Evolutionary conservation across 2,329 filamentous ascomycete species (phyloP), one percentile per base, ranked within the genome.

Genomic region (Pseudocercospora fuligena): DNA sequence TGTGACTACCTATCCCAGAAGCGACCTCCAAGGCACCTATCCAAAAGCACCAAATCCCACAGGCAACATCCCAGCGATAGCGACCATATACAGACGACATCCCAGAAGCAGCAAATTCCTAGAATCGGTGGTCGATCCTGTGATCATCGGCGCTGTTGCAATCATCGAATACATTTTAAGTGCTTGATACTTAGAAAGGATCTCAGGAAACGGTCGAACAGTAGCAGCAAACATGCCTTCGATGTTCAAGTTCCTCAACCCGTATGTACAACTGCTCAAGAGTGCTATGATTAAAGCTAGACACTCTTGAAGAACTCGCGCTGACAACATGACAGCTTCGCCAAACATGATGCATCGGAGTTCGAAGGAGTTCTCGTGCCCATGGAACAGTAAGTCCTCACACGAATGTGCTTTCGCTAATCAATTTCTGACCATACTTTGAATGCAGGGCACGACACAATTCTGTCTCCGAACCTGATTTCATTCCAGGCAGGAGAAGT

Each of bases 321-420:
- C 19, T 46, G 40, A 51, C 31, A 21, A 21, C 16, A 19, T 43
- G n/a, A 43, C 57, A 65, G 63, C 3, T 86, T 86, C 77, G 81
- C 82, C 65, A 83, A 79, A 67, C 81, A 83, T 71, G 81, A 85
- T 69, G 79, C 82, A 56, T 79, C 79, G 29, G 81, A 85, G 64
- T 86, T 85, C 66, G 80, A 80, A n/a, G 81, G 80, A 23, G 84
- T 86, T 33, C 75, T 82, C 19, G 79, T 86, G 9, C 84, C 85
- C 29, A 79, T 88, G 51, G 78, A 81, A 19, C 74, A 81, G 71
- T 67, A 40, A 47, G 62, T 63, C 23, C 14, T n/a, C 16, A 27
- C 4, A 16, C 8, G 21, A 16, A 43, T 36, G 16, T 16, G 40
- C 19, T 16, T 14, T 11, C n/a, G 57, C 8, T 40, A 29, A 54